phyloP scores from a whole-genome alignment of 1,284 basidiomycete genomes.

The Wallemia ichthyophaga region DNA sequence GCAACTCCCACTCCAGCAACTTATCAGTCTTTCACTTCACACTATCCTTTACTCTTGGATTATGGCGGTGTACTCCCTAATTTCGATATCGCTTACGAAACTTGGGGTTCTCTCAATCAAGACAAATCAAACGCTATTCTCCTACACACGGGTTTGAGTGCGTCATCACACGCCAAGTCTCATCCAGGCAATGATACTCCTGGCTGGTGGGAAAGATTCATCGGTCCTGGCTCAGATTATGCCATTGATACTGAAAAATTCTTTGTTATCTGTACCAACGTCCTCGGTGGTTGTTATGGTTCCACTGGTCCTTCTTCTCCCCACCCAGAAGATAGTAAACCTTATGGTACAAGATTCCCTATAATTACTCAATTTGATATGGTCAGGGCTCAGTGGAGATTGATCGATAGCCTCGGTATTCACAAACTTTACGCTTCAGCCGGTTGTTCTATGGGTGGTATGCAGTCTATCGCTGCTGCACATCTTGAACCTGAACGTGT shows the following conservation, averaged over 20 bases:
- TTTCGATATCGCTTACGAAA: conserved; percentile 82
- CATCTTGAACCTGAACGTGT: conserved; percentile 77
- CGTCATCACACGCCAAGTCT: conserved; percentile 80
- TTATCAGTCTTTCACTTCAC: conserved; percentile 4
- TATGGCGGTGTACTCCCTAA: conserved; percentile 32
- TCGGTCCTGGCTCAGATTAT: conserved; percentile 49
- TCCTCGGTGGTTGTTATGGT: conserved; percentile 88
- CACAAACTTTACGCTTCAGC: conserved; percentile 68
- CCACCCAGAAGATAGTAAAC: conserved; percentile 31
- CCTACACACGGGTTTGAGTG: conserved; percentile 85
- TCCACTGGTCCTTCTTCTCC: conserved; percentile 71
- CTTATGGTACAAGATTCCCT: conserved; percentile 74
- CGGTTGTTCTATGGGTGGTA: conserved; percentile 83
- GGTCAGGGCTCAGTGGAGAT: conserved; percentile 59
- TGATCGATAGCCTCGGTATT: conserved; percentile 63
- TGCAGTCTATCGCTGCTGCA: conserved; percentile 86
- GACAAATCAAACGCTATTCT: conserved; percentile 64
- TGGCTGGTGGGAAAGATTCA: conserved; percentile 98
- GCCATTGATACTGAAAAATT: conserved; percentile 75
- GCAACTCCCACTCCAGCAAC: conserved; percentile 11
- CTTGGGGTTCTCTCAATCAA: conserved; percentile 69
- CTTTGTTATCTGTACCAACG: conserved; percentile 89
- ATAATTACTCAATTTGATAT: conserved; percentile 86
- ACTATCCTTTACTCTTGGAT: conserved; percentile 43
- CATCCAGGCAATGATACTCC: conserved; percentile 42